A percentile compares a stretch with the other conserved stretches of the same genome.
These are phyloP conservation scores for Cucurbita pepo DNA, from an alignment of 306 rosid genomes.

Conservation along the genomic window DNA sequence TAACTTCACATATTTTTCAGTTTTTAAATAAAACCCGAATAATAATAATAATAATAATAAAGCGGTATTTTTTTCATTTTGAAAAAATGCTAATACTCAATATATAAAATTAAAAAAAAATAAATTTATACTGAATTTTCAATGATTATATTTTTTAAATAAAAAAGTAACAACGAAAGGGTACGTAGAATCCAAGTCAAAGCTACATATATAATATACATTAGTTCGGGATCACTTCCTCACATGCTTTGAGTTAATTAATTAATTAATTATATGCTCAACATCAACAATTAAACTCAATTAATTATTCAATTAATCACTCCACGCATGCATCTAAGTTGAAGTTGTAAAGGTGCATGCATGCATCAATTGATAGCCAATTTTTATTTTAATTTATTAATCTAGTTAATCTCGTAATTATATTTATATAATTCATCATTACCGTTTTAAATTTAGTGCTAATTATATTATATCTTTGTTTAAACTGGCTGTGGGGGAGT, in stretches of 20 bases:
- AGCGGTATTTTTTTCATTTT: too few species aligned
- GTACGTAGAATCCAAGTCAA: constrained; percentile 5
- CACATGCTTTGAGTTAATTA: neutral
- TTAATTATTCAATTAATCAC: neutral
- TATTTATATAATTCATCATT: neutral
- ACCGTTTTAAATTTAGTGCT: neutral
- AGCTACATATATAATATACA: neutral
- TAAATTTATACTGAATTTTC: neutral
- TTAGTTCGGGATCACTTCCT: neutral
- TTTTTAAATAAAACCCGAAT: neutral
- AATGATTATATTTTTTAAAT: neutral
- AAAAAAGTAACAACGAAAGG: neutral
- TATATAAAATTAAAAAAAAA: too few species aligned
- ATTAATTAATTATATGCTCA: neutral
- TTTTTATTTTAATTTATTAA: neutral
- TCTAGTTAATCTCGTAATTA: neutral
- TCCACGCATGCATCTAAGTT: neutral
- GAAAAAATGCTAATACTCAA: too few species aligned
- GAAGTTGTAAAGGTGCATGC: constrained; percentile 1
- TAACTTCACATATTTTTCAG: neutral
- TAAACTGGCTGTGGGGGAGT: neutral
- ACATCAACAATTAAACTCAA: neutral
- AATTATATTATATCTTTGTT: neutral
- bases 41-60: too few species aligned
- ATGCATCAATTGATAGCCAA: neutral